phyloP scores from a whole-genome alignment of 1,139 yeast species.

The Geotrichum aggregatum region DNA sequence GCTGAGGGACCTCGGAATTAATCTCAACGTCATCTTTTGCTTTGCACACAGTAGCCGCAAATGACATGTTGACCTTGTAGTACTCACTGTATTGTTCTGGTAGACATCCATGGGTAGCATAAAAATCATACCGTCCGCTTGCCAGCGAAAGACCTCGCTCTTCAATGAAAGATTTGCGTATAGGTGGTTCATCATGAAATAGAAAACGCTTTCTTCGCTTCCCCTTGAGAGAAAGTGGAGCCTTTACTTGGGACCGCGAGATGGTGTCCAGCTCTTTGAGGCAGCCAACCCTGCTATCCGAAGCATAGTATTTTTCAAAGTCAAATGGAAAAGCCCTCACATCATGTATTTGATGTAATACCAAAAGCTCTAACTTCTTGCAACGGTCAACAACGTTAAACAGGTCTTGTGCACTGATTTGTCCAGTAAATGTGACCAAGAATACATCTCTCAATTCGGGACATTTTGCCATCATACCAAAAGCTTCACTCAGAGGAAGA shows the following conservation, averaged over 20 bases:
- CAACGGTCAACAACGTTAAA: slow-evolving; percentile 3
- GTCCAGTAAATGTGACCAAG: slow-evolving; percentile 3
- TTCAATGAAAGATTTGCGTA: not conserved
- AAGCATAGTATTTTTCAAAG: not conserved
- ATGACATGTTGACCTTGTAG: no score
- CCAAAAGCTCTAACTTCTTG: not conserved
- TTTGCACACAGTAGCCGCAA: no score
- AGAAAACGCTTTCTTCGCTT: not conserved
- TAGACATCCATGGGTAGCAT: not conserved
- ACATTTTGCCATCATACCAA: not conserved
- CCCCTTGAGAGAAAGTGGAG: not conserved
- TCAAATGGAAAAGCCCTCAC: not conserved
- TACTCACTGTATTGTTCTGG: not conserved
- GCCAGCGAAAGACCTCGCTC: not conserved
- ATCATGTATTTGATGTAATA: slow-evolving; percentile 9
- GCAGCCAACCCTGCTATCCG: slow-evolving; percentile 6
- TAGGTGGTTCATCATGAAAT: slow-evolving; percentile 6
- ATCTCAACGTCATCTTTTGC: no score
- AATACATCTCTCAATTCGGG: not conserved
- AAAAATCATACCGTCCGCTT: not conserved
- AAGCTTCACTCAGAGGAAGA: not conserved
- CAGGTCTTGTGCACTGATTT: not conserved
- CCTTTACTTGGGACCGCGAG: not conserved
- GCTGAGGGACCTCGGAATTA: no score
- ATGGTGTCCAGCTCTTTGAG: not conserved